phyloP scores from a whole-genome alignment of 1,284 basidiomycete genomes.

The Kwoniella shivajii region DNA sequence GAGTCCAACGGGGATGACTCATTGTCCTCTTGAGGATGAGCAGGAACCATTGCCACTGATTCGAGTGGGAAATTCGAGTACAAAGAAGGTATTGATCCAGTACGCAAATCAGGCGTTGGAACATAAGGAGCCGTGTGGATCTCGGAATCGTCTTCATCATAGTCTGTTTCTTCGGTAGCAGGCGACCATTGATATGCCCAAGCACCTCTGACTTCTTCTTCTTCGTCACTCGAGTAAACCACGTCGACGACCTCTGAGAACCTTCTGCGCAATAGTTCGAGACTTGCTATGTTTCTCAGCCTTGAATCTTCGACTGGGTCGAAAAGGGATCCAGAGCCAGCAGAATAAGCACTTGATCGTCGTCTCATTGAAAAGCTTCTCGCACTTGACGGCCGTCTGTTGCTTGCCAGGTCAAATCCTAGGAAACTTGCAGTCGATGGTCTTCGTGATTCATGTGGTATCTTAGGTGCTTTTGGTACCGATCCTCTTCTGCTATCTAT shows the following conservation, averaged over 20 bases:
- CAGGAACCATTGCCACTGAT: conserved; percentile 23
- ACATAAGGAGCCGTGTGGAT: conserved; percentile 32
- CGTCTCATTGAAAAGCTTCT: conserved; percentile 16
- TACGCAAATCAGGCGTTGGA: conserved; percentile 30
- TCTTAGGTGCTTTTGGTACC: conserved; percentile 4
- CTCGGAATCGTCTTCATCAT: conserved; percentile 32
- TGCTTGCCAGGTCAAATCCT: conserved; percentile 29
- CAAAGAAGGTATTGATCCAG: conserved; percentile 12
- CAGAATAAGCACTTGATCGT: conserved; percentile 29
- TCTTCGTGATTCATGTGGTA: conserved; percentile 15
- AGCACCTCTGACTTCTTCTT: conserved; percentile 9
- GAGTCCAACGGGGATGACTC: conserved; percentile 11
- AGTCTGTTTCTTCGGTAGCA: conserved; percentile 2
- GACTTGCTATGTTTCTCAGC: conserved; percentile 31
- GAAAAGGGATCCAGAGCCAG: conserved; percentile 16
- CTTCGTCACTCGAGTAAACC: conserved; percentile 19
- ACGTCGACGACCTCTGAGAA: conserved; percentile 42
- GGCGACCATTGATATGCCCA: conserved; percentile 28
- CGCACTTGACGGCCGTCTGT: conserved; percentile 24
- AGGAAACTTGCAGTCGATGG: conserved; percentile 32
- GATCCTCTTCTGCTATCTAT: conserved; percentile 10
- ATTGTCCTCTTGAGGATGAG: conserved; percentile 3
- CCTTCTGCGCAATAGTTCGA: conserved; percentile 28
- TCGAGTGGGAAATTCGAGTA: conserved; percentile 35
- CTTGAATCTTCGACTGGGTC: conserved; percentile 33